Percentiles rank a stretch among this genome's conserved stretches.
Evolutionary conservation across 495 filamentous ascomycete species (phyloP).

Genomic region (Aspergillus biplanus): DNA sequence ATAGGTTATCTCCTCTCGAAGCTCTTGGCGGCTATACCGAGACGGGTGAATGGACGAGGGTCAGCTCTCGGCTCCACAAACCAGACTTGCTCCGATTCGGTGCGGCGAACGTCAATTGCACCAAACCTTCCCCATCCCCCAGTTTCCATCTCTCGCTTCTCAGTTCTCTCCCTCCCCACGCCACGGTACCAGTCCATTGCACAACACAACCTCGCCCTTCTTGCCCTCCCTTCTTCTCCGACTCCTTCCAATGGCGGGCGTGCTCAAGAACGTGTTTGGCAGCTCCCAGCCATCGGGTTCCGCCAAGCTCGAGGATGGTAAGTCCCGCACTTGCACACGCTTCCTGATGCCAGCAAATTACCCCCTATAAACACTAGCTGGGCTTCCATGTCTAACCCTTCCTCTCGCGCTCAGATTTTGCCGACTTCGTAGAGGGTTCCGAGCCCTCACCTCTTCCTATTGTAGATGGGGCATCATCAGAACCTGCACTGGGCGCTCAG

Average conservation of each 20-base stretch:
- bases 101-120: constrained; percentile 34
- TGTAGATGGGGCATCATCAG: constrained; percentile 41
- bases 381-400: background rate
- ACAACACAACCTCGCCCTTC: background rate
- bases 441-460: constrained; percentile 62
- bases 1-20: constrained; percentile 11
- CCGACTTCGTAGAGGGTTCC: constrained; percentile 74
- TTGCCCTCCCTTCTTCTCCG: constrained; percentile 15
- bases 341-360: background rate
- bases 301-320: constrained; percentile 64
- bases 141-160: constrained; percentile 22
- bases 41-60: constrained; percentile 13
- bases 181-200: constrained; percentile 26
- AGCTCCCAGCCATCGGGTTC: constrained; percentile 59
- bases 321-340: constrained; percentile 26
- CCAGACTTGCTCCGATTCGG: constrained; percentile 21
- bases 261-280: constrained; percentile 71
- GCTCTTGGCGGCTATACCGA: constrained; percentile 15
- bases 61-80: constrained; percentile 25
- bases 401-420: constrained; percentile 61
- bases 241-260: constrained; percentile 59
- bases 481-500: constrained; percentile 51
- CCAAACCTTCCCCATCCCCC: constrained; percentile 20
- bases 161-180: constrained; percentile 22
- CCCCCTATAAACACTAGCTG: constrained; percentile 20